A percentile compares a stretch with the other conserved stretches of the same genome.
Evolutionary conservation across 139 green algal genomes (phyloP).

Genomic region (Desmodesmus armatus): DNA sequence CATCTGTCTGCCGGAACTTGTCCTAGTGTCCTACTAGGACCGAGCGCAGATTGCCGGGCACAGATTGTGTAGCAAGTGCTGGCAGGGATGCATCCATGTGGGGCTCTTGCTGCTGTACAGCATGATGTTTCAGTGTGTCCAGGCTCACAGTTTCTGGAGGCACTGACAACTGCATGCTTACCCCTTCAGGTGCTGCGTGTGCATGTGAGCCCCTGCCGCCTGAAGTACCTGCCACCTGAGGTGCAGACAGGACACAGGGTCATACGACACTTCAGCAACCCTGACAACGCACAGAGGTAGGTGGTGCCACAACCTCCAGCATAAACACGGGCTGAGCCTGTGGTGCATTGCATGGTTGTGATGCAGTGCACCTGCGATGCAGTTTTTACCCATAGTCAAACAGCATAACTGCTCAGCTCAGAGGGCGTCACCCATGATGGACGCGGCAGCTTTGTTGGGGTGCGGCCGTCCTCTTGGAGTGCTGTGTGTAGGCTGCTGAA

Average conservation of each 20-base stretch:
- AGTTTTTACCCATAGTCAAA: background rate
- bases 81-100: background rate
- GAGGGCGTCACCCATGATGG: no score
- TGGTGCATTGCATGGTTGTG: no score
- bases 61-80: background rate
- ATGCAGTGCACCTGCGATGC: background rate
- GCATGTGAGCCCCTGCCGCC: constrained; percentile 36
- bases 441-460: no score
- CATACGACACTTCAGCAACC: constrained; percentile 26
- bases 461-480: no score
- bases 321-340: no score
- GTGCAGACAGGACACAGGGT: constrained; percentile 44
- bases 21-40: background rate
- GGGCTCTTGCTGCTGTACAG: background rate
- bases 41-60: background rate
- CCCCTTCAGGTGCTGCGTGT: constrained; percentile 26
- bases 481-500: no score
- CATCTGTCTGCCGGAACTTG: background rate
- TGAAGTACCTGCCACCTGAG: constrained; percentile 37
- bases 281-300: no score
- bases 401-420: background rate
- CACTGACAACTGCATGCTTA: background rate
- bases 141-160: background rate
- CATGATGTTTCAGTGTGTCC: background rate
- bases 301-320: no score